phyloP scores from a whole-genome alignment of 345 rosid species.

The Erodium maritimum region DNA sequence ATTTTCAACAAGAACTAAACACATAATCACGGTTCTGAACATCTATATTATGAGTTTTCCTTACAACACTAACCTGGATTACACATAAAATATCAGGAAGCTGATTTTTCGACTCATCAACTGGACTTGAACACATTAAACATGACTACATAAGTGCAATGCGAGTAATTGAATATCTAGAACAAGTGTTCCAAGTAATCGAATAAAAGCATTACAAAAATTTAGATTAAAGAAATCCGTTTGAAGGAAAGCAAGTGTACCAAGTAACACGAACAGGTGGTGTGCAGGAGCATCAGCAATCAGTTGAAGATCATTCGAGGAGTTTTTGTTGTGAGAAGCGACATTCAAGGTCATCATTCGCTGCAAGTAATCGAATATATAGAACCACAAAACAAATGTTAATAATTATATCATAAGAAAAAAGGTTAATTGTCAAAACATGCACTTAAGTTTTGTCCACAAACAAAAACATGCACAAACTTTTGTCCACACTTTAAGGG shows the following conservation, averaged over 20 bases:
- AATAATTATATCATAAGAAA: no score
- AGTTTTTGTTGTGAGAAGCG: constrained; percentile 94
- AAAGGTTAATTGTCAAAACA: no score
- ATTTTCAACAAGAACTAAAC: background rate
- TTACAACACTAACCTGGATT: constrained; percentile 49
- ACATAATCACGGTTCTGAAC: background rate
- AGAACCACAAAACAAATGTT: background rate
- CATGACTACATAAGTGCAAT: constrained; percentile 6
- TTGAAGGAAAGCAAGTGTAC: constrained; percentile 25
- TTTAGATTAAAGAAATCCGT: constrained; percentile 6
- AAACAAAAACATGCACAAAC: no score
- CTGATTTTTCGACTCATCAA: constrained; percentile 74
- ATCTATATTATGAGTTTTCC: background rate
- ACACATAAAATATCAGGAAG: constrained; percentile 95
- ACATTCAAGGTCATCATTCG: constrained; percentile 95
- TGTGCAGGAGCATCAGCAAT: constrained; percentile 99
- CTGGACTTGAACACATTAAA: constrained; percentile 54
- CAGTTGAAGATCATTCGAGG: constrained; percentile 91
- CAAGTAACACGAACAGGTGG: constrained; percentile 85
- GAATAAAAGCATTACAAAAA: background rate
- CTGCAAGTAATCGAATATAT: constrained; percentile 31
- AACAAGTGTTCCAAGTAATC: no score
- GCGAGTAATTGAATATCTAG: no score
- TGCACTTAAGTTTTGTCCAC: no score
- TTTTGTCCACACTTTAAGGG: no score